Base-by-base conservation (phyloP, 225 moss, liverwort and hornwort genomes). In the Lunularia cruciata region DNA sequence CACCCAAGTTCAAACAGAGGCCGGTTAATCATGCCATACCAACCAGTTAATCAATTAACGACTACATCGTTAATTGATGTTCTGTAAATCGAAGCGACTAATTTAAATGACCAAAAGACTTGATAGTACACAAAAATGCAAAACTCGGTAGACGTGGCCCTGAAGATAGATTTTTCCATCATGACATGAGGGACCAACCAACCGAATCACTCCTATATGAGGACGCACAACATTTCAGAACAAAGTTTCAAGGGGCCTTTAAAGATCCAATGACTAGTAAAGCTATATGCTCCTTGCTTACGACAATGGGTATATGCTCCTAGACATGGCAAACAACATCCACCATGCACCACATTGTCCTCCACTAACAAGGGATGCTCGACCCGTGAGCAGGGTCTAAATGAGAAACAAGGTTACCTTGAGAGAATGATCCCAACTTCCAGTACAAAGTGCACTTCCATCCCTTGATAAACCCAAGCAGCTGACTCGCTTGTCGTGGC, bases 361-460 rank as follows among this genome's bases (percentile, higher is more conserved):
- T 20, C n/a, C n/a, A n/a, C n/a, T n/a, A n/a, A n/a, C n/a, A n/a
- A n/a, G n/a, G 47, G 19, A 18, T 48, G 22, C 22, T 18, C 19
- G 4, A 6, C 19, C 30, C 4, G 4, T 12, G 20, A 33, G 7
- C 0, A 33, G n/a, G 9, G 14, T 12, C 25, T 28, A 26, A 22
- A 9, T 3, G 19, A 55, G 27, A 55, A 54, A 1, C 26, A 25
- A 54, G n/a, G 22, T 23, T 67, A 67, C 96, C 92, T 96, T 96
- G 0, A 96, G 85, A 72, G 84, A 87, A 52, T 87, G 80, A 73
- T 98, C 92, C 90, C 89, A 92, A 77, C 96, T 96, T 81, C 96
- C 96, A 23, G 96, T 92, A 85, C 98, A 98, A 51, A 93, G 98
- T 22, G 98, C 93, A 82, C 89, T 91, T 55, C 98, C 91, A 66